These are phyloP conservation scores for Axilococcus clingmanii DNA, from an alignment of 139 green algal genomes.

Conservation along the genomic window DNA sequence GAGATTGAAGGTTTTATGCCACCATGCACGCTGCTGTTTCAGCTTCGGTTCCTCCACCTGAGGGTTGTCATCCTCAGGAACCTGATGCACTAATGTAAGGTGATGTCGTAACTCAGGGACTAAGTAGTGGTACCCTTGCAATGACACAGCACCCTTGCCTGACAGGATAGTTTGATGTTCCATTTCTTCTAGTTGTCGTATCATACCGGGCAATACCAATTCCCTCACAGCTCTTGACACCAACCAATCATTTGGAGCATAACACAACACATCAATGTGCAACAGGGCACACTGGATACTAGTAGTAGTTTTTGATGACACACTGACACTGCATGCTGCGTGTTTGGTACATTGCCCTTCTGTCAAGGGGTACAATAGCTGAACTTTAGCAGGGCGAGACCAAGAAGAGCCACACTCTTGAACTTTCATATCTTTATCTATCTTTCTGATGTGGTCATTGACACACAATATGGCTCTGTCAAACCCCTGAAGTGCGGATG, in stretches of 20 bases:
- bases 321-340: too few species aligned
- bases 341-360: too few species aligned
- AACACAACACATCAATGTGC: constrained; percentile 30
- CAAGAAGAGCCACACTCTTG: neutral
- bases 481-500: too few species aligned
- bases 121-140: constrained; percentile 4
- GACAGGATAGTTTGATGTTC: constrained; percentile 23
- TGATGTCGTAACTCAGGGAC: neutral
- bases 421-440: neutral
- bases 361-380: too few species aligned
- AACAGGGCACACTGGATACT: constrained; percentile 6
- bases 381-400: too few species aligned
- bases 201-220: neutral
- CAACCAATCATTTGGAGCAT: constrained; percentile 7
- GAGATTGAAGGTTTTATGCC: constrained; percentile 60
- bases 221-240: neutral
- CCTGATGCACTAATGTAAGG: constrained; percentile 26
- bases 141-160: constrained; percentile 21
- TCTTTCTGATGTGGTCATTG: neutral
- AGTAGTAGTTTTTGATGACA: too few species aligned
- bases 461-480: too few species aligned
- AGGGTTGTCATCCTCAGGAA: neutral
- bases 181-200: constrained; percentile 1
- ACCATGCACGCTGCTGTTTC: constrained; percentile 6
- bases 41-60: constrained; percentile 34